These are phyloP conservation scores for Zygoascus flipseniorum DNA, from an alignment of 805 yeast species.

Conservation along the genomic window DNA sequence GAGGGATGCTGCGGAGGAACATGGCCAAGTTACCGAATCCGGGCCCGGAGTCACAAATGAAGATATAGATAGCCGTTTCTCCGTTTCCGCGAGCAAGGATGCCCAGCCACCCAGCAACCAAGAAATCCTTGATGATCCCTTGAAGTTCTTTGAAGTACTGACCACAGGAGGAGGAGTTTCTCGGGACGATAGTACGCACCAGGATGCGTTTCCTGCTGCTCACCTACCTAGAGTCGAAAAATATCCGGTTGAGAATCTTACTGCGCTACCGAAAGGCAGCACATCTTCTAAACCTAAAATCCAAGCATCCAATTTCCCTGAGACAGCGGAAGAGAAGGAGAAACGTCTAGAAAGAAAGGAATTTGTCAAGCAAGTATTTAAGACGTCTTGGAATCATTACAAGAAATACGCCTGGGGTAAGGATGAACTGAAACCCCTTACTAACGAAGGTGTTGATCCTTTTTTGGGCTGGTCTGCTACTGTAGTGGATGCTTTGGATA, in stretches of 20 bases:
- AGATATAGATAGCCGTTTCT: not conserved
- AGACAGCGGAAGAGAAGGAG: slow-evolving; percentile 15
- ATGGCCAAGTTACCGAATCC: not conserved
- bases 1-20: not conserved
- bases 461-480: slow-evolving; percentile 47
- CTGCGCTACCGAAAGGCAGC: slow-evolving; percentile 6
- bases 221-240: slow-evolving; percentile 11
- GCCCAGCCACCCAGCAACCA: not conserved
- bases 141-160: slow-evolving; percentile 8
- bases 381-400: slow-evolving; percentile 38
- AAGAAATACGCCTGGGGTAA: slow-evolving; percentile 36
- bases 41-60: not conserved
- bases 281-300: slow-evolving; percentile 8
- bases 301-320: slow-evolving; percentile 17
- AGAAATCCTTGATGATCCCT: not conserved
- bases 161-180: slow-evolving; percentile 11
- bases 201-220: slow-evolving; percentile 2
- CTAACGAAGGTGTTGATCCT: slow-evolving; percentile 28
- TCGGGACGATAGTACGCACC: slow-evolving; percentile 1
- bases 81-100: not conserved
- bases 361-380: slow-evolving; percentile 32
- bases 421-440: slow-evolving; percentile 38
- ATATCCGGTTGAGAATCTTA: slow-evolving; percentile 9
- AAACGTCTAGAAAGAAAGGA: slow-evolving; percentile 22
- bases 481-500: slow-evolving; percentile 45